Conservation (phyloP, 768 basidiomycete species). For the Leccinum boreale region DNA sequence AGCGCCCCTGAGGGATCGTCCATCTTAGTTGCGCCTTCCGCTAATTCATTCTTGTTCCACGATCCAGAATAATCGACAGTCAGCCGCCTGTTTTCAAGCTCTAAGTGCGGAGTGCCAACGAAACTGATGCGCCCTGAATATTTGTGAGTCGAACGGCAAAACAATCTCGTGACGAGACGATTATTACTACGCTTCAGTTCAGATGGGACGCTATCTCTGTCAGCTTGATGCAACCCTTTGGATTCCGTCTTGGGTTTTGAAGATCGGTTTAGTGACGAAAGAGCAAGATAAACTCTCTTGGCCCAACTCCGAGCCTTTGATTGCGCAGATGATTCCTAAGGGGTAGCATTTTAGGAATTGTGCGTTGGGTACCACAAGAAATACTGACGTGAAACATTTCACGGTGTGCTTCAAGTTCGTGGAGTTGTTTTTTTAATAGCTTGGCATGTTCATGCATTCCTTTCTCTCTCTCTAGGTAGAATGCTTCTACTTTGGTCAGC, state of each 20-base stretch:
- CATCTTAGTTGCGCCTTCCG: background rate
- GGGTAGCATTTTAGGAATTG: background rate
- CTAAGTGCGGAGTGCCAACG: background rate
- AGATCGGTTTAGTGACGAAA: conserved; percentile 7
- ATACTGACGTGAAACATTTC: conserved; percentile 51
- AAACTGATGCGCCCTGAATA: background rate
- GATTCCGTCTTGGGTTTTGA: background rate
- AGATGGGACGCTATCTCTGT: background rate
- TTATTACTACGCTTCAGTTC: conserved; percentile 8
- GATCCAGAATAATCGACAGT: background rate
- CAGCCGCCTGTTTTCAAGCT: background rate
- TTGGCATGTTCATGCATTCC: conserved; percentile 50
- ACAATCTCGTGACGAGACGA: background rate
- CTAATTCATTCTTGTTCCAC: background rate
- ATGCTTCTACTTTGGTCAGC: conserved; percentile 80
- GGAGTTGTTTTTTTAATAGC: conserved; percentile 62
- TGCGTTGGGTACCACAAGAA: background rate
- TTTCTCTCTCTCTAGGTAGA: conserved; percentile 71
- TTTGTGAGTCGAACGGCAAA: background rate
- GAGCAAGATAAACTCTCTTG: conserved; percentile 3
- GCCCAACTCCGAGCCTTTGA: conserved; percentile 11
- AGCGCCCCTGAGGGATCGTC: background rate
- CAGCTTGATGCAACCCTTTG: background rate
- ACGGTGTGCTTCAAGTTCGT: conserved; percentile 70
- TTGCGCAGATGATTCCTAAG: conserved; percentile 14